phyloP scores from a whole-genome alignment of 345 rosid species.

The Leavenworthia alabamica region DNA sequence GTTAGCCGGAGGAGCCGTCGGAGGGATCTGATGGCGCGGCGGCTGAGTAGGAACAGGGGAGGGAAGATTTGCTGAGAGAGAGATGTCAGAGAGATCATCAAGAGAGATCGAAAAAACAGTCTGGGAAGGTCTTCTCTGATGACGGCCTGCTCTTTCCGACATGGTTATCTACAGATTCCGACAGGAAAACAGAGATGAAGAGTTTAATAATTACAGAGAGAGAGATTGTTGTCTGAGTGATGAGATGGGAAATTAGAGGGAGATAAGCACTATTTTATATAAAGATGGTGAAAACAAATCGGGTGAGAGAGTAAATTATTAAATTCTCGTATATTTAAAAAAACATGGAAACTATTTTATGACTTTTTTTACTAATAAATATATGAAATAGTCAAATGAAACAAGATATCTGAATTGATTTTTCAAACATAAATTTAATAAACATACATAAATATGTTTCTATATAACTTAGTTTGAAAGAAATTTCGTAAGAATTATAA shows the following conservation, averaged over 20 bases:
- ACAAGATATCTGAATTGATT: too few species aligned
- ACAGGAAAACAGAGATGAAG: not conserved
- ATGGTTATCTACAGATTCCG: conserved; percentile 25
- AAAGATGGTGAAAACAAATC: conserved; percentile 23
- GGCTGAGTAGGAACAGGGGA: conserved; percentile 18
- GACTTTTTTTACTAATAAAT: too few species aligned
- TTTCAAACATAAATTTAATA: too few species aligned
- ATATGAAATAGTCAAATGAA: too few species aligned
- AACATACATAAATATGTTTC: too few species aligned
- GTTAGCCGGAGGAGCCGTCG: conserved; percentile 21
- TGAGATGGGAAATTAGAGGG: conserved; percentile 10
- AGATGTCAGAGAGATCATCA: conserved; percentile 28
- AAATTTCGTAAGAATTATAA: too few species aligned
- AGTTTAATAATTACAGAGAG: not conserved
- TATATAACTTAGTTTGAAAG: too few species aligned
- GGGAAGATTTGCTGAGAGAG: conserved; percentile 3
- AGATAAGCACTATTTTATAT: conserved; percentile 12
- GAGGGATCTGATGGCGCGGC: conserved; percentile 32
- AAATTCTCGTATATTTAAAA: too few species aligned
- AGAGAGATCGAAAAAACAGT: conserved; percentile 18
- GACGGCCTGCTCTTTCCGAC: conserved; percentile 35
- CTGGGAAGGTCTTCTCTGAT: conserved; percentile 34
- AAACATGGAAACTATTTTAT: too few species aligned
- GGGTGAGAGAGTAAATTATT: too few species aligned
- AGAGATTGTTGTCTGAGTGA: not conserved